Evolutionary conservation across 352 stramenopile species (phyloP), one percentile per base, ranked within the genome.

Genomic region (Pilasporangium apinafurcum): DNA sequence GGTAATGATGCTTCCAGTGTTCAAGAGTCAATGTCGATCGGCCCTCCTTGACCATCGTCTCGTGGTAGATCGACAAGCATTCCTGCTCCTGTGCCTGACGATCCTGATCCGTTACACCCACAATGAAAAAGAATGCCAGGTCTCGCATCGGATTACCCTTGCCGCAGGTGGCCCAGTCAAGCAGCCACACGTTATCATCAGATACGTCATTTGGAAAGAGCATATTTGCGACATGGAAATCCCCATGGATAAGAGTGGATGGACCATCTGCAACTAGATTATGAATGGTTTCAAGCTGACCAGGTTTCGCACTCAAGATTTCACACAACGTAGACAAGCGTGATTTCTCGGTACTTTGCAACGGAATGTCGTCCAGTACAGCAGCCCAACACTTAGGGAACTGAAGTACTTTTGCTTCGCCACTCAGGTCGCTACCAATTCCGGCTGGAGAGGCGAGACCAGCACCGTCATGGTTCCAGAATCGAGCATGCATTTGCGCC

Each of bases 171-270:
- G 80, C 76, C 80, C 80, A 92, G 57, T 92, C 80, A 30, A 92
- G 47, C 5, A 92, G 72, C 74, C 72, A 87, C 22, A 71, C 71
- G 3, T 37, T 8, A 12, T 72, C 51, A 7, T 67, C 53, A 0
- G 24, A 36, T 9, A 43, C 39, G 37, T 50, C 46, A 2, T 46
- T 53, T 31, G 65, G 46, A 38, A 92, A 68, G 18, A 92, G 57
- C 48, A 87, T 57, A 48, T 92, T 92, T 20, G 74, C 80, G 27
- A 83, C 80, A 42, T 92, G 80, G 44, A 88, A 92, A 46, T 92
- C 80, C 12, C 80, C 80, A 48, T 92, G 80, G 39, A 92, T 85
- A 16, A 92, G 47, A 22, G 71, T 79, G 17, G 61, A 62, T 8
- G 72, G 75, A 4, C 75, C 77, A 20, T 47, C 36, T 3, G 65